phyloP scores from a whole-genome alignment of 129 eudicot genomes.

The Scalesia atractyloides region DNA sequence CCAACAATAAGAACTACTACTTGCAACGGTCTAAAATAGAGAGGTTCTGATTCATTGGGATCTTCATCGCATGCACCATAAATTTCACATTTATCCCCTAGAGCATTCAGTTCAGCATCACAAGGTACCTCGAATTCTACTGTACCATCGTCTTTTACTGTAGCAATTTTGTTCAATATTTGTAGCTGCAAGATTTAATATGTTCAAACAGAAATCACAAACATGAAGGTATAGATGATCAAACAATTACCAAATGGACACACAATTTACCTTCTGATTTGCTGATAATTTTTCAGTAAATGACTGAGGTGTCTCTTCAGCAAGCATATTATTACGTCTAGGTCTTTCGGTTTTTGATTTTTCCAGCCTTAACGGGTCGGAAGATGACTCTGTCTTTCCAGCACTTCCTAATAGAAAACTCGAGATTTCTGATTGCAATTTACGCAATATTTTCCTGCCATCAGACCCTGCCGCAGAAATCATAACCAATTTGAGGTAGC shows the following conservation, averaged over 20 bases:
- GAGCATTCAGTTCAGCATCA: conserved; percentile 61
- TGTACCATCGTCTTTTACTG: conserved; percentile 92
- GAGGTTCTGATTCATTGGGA: conserved; percentile 64
- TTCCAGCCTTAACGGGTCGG: conserved; percentile 52
- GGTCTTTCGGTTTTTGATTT: conserved; percentile 86
- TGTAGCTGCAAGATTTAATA: conserved; percentile 71
- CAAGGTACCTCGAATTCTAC: conserved; percentile 96
- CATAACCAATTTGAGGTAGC: too few relatives aligned
- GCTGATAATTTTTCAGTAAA: conserved; percentile 61
- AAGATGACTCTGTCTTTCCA: conserved; percentile 46
- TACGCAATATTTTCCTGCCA: conserved; percentile 61
- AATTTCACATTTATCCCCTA: conserved; percentile 46
- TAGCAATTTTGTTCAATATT: conserved; percentile 92
- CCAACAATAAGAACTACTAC: conserved; percentile 96
- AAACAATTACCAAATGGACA: not conserved
- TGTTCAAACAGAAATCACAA: conserved; percentile 33
- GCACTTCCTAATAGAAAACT: conserved; percentile 41
- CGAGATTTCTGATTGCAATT: conserved; percentile 56
- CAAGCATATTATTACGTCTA: conserved; percentile 48
- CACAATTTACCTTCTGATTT: conserved; percentile 72
- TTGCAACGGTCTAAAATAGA: conserved; percentile 78
- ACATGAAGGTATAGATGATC: conserved; percentile 18
- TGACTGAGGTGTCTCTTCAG: conserved; percentile 68
- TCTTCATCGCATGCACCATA: conserved; percentile 55
- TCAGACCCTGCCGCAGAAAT: conserved; percentile 52